Base-by-base conservation (phyloP, 176 grass and related monocot species). In the Oryza coarctata region DNA sequence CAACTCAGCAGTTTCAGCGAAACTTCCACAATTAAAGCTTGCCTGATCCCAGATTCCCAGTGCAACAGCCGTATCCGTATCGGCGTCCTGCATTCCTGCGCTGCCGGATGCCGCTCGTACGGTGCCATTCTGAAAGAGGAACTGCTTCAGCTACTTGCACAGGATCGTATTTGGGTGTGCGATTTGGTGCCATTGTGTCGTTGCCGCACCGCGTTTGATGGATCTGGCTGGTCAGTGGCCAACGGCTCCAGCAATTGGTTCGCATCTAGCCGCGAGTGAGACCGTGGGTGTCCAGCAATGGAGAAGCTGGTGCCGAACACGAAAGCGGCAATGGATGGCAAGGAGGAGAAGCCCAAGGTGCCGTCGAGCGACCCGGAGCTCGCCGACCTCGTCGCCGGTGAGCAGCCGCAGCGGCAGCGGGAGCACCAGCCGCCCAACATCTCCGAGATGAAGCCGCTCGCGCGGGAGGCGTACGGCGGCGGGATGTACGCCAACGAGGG, bases 371-470 rank as follows among this genome's bases (percentile, higher is more conserved):
- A 90, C 73, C 83, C 83, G 7, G 84, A 30, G 58, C 71, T 76
- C 32, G 20, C 0, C 41, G 78, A 55, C 18, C 67, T 60, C 29
- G 60, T 58, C 49, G 71, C 29, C 11, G 65, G 9, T 2, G 17
- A 71, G 75, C 79, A 75, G 82, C 36, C 80, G 47, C 86, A 89
- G 82, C 34, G 10, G 60, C 73, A 58, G 65, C 67, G 52, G 47
- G 75, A 85, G 63, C 65, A 81, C 81, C 77, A 93, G 69, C 86
- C 88, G 65, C 82, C 86, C 65, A 83, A 91, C 78, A 91, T 93
- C 82, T 91, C 90, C 1, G 82, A 89, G 80, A 89, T 98, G 90
- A 94, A 91, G 86, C 90, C 86, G 67, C 31, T 93, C n/a, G 94
- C 92, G 25, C 71, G 20, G 1, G 95, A 98, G 62, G 95, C 92